Conservation (phyloP, 257 asterid species). For the Leonotis leonurus region DNA sequence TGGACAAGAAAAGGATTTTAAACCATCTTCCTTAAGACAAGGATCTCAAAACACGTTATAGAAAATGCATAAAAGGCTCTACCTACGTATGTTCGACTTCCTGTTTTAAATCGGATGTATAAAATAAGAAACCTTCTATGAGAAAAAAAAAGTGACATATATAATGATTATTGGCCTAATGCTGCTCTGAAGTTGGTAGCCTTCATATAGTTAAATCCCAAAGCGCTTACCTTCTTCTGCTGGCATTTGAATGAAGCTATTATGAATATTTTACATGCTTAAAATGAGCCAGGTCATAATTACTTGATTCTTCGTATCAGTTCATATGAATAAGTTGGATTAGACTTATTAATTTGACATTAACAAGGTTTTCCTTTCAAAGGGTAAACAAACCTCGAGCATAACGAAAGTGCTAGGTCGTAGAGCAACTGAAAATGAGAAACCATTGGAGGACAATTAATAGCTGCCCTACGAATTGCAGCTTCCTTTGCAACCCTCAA, state of each 20-base stretch:
- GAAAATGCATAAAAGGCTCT: neutral
- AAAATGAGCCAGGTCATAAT: neutral
- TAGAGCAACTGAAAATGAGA: conserved; percentile 95
- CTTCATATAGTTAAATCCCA: neutral
- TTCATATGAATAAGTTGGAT: neutral
- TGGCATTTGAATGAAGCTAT: neutral
- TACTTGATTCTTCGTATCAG: neutral
- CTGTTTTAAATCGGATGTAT: neutral
- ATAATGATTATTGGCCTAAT: neutral
- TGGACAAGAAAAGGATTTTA: neutral
- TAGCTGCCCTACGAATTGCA: conserved; percentile 96
- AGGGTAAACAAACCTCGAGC: conserved; percentile 95
- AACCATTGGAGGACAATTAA: conserved; percentile 95
- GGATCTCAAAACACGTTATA: conserved; percentile 11
- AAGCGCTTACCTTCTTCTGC: neutral
- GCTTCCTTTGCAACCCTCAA: conserved; percentile 93
- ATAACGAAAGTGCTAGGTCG: conserved; percentile 77
- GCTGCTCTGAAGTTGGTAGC: neutral
- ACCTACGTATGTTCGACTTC: neutral
- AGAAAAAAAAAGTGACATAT: neutral
- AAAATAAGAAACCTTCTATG: neutral
- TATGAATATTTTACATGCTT: neutral
- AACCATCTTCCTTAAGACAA: neutral
- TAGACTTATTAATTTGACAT: neutral
- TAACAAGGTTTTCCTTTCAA: neutral